A percentile compares a stretch with the other conserved stretches of the same genome.
phyloP scores from a whole-genome alignment of 805 yeast genomes.

The Zygotorulaspora danielsina region DNA sequence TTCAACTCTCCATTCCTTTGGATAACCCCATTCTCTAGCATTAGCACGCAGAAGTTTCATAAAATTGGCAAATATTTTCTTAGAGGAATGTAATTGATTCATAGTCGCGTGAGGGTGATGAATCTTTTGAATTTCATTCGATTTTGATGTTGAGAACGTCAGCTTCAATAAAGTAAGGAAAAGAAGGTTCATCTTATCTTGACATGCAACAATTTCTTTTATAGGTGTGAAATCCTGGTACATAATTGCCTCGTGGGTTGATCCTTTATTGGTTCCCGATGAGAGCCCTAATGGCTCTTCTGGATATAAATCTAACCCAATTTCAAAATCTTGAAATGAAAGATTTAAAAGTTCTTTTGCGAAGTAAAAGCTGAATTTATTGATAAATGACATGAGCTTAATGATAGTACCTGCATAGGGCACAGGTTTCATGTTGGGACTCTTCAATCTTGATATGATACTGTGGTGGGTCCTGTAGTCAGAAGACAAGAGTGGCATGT shows the following conservation, averaged over 20 bases:
- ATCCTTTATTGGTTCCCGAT: slow-evolving; percentile 13
- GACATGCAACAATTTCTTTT: slow-evolving; percentile 21
- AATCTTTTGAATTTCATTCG: slow-evolving; percentile 14
- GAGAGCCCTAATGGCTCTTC: slow-evolving; percentile 16
- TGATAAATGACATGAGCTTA: slow-evolving; percentile 31
- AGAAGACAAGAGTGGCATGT: slow-evolving; percentile 23
- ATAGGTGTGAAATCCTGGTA: slow-evolving; percentile 17
- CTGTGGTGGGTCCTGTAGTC: slow-evolving; percentile 19
- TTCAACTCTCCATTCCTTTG: slow-evolving; percentile 28
- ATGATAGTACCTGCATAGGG: slow-evolving; percentile 31
- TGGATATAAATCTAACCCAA: slow-evolving; percentile 29
- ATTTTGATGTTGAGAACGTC: slow-evolving; percentile 19
- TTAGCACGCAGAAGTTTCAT: slow-evolving; percentile 22
- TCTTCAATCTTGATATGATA: slow-evolving; percentile 19
- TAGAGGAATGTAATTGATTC: slow-evolving; percentile 17
- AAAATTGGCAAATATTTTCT: slow-evolving; percentile 23
- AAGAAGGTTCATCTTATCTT: slow-evolving; percentile 29
- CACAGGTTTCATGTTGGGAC: slow-evolving; percentile 21
- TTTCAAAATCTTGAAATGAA: slow-evolving; percentile 33
- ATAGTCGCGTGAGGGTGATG: slow-evolving; percentile 20
- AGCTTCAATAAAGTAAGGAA: slow-evolving; percentile 26
- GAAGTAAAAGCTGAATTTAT: slow-evolving; percentile 27
- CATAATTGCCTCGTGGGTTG: slow-evolving; percentile 8
- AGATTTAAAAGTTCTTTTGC: slow-evolving; percentile 22
- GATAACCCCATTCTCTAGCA: slow-evolving; percentile 30